phyloP scores from a whole-genome alignment of 441 rosid species.

The Arabidopsis hybrid region DNA sequence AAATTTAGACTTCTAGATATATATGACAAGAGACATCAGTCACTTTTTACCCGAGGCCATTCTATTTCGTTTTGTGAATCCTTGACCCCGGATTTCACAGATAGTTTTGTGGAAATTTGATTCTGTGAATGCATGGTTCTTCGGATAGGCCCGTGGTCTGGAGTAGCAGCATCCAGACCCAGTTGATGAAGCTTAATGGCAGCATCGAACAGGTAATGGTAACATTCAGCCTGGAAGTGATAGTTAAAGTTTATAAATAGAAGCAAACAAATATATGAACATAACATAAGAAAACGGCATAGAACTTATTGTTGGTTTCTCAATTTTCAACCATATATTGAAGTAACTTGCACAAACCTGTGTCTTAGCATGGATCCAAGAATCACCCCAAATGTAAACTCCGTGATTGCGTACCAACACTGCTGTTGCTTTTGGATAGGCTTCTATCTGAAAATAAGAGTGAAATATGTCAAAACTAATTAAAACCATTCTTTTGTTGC shows the following conservation, averaged over 20 bases:
- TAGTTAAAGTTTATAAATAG: background rate
- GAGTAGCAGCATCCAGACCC: constrained; percentile 82
- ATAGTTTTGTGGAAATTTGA: constrained; percentile 39
- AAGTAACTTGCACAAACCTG: constrained; percentile 65
- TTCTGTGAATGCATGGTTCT: constrained; percentile 46
- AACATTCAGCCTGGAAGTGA: constrained; percentile 85
- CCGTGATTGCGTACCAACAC: constrained; percentile 99
- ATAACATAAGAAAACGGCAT: background rate
- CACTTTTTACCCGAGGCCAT: constrained; percentile 55
- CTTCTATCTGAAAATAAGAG: constrained; percentile 66
- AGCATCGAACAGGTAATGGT: constrained; percentile 95
- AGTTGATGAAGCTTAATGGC: constrained; percentile 93
- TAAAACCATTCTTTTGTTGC: background rate
- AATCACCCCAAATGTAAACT: constrained; percentile 93
- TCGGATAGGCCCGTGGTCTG: constrained; percentile 74
- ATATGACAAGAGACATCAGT: constrained; percentile 1
- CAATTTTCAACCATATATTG: constrained; percentile 18
- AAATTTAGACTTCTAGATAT: background rate
- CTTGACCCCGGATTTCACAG: constrained; percentile 51
- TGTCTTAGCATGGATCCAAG: constrained; percentile 99
- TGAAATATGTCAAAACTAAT: constrained; percentile 7
- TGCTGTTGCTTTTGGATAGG: constrained; percentile 92
- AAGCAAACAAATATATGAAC: constrained; percentile 16
- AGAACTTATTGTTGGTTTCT: constrained; percentile 11
- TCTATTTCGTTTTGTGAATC: constrained; percentile 55